These are phyloP conservation scores for Calamus simplicifolius DNA, from an alignment of 176 grass and related monocot species.

Conservation along the genomic window DNA sequence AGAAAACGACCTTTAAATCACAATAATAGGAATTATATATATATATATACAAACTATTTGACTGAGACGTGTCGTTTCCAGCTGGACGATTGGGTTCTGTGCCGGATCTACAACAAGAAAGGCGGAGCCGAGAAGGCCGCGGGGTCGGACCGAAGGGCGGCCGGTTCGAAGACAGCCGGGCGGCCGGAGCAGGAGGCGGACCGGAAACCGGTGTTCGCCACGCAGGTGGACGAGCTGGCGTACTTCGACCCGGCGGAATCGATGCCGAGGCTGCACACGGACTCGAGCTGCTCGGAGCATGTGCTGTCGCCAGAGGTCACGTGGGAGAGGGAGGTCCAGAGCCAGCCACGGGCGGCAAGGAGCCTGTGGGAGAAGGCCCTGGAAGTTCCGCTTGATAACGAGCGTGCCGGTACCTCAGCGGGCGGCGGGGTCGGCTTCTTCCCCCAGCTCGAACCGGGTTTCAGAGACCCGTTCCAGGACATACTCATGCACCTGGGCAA, in stretches of 20 bases:
- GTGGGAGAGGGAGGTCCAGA: slow-evolving; percentile 86
- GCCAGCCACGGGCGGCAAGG: slow-evolving; percentile 58
- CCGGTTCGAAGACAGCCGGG: slow-evolving; percentile 4
- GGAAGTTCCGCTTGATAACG: slow-evolving; percentile 3
- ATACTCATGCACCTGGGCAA: slow-evolving; percentile 93
- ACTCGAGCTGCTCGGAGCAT: slow-evolving; percentile 96
- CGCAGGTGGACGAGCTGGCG: slow-evolving; percentile 30
- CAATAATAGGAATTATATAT: too few relatives aligned
- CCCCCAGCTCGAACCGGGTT: slow-evolving; percentile 16
- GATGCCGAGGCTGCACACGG: slow-evolving; percentile 81
- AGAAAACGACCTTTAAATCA: too few relatives aligned
- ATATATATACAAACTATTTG: slow-evolving; percentile 4
- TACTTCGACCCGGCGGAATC: slow-evolving; percentile 87
- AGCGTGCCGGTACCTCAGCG: neutral
- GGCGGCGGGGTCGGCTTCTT: slow-evolving; percentile 21
- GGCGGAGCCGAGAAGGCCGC: slow-evolving; percentile 33
- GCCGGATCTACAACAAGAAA: slow-evolving; percentile 17
- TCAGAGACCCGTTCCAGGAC: slow-evolving; percentile 76
- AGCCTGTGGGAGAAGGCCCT: slow-evolving; percentile 83
- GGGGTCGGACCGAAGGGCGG: slow-evolving; percentile 19
- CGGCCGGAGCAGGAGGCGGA: neutral
- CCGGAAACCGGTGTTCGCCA: slow-evolving; percentile 36
- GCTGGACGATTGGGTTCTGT: slow-evolving; percentile 13
- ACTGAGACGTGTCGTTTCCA: slow-evolving; percentile 9
- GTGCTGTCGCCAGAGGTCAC: slow-evolving; percentile 68